Evolutionary conservation across 2,329 filamentous ascomycete species (phyloP).

Genomic region (Xylaria sp.): DNA sequence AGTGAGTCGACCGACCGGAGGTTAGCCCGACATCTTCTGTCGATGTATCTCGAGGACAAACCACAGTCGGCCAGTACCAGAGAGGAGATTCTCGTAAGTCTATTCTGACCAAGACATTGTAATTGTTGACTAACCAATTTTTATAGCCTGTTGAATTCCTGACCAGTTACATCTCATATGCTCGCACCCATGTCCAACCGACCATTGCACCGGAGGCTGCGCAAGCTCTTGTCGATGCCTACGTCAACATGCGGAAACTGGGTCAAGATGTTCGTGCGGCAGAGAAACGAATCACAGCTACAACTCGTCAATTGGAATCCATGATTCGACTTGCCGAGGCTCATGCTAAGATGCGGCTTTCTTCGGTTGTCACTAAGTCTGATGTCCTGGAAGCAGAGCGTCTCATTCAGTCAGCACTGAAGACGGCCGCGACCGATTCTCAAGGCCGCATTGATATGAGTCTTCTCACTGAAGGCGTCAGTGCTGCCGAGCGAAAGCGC

Average conservation of each 20-base stretch:
- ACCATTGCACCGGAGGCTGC: slow-evolving; percentile 73
- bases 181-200: slow-evolving; percentile 79
- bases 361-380: slow-evolving; percentile 64
- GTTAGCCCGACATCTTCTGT: slow-evolving; percentile 84
- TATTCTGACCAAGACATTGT: background rate
- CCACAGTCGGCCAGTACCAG: slow-evolving; percentile 73
- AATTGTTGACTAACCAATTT: slow-evolving; percentile 25
- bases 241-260: slow-evolving; percentile 91
- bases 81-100: slow-evolving; percentile 73
- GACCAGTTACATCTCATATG: slow-evolving; percentile 95
- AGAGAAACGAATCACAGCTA: slow-evolving; percentile 96
- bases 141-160: slow-evolving; percentile 83
- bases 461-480: slow-evolving; percentile 88
- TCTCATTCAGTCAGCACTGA: slow-evolving; percentile 87
- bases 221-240: slow-evolving; percentile 77
- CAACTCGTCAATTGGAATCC: slow-evolving; percentile 90
- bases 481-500: slow-evolving; percentile 75
- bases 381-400: slow-evolving; percentile 90
- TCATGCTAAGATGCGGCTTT: slow-evolving; percentile 95
- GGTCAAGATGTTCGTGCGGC: slow-evolving; percentile 80
- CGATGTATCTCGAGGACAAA: slow-evolving; percentile 93
- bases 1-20: slow-evolving; percentile 87
- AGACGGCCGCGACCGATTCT: slow-evolving; percentile 92
- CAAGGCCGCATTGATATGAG: slow-evolving; percentile 96
- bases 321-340: slow-evolving; percentile 98